These are phyloP conservation scores for Leccinum incarnatum DNA, from an alignment of 768 basidiomycete genomes.

Conservation along the genomic window DNA sequence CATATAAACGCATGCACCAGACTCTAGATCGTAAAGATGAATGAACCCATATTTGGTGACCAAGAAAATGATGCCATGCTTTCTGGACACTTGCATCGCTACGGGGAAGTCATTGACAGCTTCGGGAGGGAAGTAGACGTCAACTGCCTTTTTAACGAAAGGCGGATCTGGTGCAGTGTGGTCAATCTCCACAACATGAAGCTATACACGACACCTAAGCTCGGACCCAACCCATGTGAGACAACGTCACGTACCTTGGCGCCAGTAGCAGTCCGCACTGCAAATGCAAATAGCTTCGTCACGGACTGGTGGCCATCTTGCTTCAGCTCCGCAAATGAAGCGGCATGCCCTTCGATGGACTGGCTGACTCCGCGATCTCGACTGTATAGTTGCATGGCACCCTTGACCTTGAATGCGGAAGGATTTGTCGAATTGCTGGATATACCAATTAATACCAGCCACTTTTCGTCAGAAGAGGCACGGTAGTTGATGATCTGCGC, in stretches of 20 bases:
- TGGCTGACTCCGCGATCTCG: conserved; percentile 91
- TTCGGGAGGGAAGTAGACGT: conserved; percentile 98
- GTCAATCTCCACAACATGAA: conserved; percentile 98
- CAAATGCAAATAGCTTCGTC: conserved; percentile 93
- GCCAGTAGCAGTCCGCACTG: conserved; percentile 93
- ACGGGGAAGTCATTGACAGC: conserved; percentile 99
- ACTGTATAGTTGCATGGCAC: conserved; percentile 96
- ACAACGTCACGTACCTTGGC: conserved; percentile 71
- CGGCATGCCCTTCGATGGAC: conserved; percentile 98
- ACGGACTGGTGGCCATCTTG: conserved; percentile 81
- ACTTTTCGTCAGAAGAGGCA: conserved; percentile 88
- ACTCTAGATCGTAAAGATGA: conserved; percentile 96
- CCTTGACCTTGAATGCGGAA: conserved; percentile 97
- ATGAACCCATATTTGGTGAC: conserved; percentile 99
- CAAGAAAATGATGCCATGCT: conserved; percentile 95
- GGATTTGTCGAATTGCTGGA: conserved; percentile 90
- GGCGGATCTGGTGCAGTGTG: conserved; percentile 89
- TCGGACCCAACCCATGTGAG: neutral
- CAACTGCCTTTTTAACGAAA: conserved; percentile 96
- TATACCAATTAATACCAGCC: conserved; percentile 96
- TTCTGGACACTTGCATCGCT: conserved; percentile 97
- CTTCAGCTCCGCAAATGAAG: conserved; percentile 91
- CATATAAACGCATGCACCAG: conserved; percentile 98
- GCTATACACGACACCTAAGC: conserved; percentile 44
- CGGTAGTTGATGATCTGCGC: conserved; percentile 99